A percentile compares a stretch with the other conserved stretches of the same genome.
phyloP scores from a whole-genome alignment of 2,329 filamentous ascomycete genomes.

The Chrysoporthe puriensis region DNA sequence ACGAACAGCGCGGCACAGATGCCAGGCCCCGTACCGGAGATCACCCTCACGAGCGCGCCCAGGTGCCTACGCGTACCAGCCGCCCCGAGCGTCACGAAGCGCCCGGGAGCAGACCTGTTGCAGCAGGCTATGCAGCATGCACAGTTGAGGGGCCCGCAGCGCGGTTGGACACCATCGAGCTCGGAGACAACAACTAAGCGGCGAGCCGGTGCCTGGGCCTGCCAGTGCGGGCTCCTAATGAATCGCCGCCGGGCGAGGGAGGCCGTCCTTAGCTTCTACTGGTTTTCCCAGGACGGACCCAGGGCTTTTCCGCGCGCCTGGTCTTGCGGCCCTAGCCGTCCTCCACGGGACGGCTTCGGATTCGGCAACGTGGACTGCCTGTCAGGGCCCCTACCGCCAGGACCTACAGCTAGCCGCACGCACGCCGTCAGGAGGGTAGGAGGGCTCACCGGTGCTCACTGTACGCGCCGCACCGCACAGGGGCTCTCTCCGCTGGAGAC shows the following conservation, averaged over 20 bases:
- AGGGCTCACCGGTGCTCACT: no score
- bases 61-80: neutral
- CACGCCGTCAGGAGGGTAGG: neutral
- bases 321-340: constrained; percentile 1
- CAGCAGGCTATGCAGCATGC: neutral
- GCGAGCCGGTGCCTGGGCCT: neutral
- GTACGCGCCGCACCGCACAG: neutral
- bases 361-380: constrained; percentile 6
- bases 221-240: neutral
- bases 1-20: constrained; percentile 10
- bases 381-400: neutral
- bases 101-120: neutral
- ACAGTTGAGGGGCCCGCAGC: constrained; percentile 3
- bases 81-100: neutral
- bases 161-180: neutral
- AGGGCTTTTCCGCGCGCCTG: neutral
- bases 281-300: neutral
- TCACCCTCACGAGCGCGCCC: neutral
- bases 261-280: no score
- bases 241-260: neutral
- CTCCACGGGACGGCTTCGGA: neutral
- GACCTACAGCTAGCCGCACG: neutral
- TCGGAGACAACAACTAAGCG: neutral
- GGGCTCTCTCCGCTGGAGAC: neutral
- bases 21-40: neutral